phyloP scores from a whole-genome alignment of 805 yeast species.

The Zygosaccharomyces pseudorouxii region DNA sequence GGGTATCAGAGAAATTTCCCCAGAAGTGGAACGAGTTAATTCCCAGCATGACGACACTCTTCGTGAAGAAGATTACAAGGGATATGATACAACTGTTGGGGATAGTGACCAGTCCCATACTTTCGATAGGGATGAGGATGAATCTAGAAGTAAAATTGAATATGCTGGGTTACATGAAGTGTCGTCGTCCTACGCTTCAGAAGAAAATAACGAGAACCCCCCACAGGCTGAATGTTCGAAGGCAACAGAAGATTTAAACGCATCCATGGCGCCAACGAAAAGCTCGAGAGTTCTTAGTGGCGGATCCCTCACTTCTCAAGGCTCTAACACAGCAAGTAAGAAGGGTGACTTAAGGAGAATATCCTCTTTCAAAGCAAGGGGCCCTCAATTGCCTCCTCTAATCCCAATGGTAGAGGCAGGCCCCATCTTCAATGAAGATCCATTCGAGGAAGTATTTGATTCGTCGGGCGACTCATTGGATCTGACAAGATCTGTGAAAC shows the following conservation, averaged over 20 bases:
- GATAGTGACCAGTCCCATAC: neutral
- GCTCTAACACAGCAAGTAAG: neutral
- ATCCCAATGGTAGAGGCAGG: constrained; percentile 17
- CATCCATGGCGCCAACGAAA: neutral
- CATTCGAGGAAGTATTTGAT: constrained; percentile 24
- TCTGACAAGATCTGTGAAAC: constrained; percentile 15
- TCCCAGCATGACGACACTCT: constrained; percentile 9
- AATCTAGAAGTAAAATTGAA: neutral
- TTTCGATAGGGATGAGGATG: neutral
- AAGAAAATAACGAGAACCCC: neutral
- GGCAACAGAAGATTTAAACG: constrained; percentile 2
- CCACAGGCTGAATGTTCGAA: constrained; percentile 1
- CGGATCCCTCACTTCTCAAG: neutral
- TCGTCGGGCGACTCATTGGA: constrained; percentile 26
- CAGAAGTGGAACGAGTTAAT: neutral
- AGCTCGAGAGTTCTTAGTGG: neutral
- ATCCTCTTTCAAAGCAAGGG: neutral
- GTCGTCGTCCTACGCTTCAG: constrained; percentile 2
- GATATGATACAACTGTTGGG: neutral
- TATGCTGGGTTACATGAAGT: constrained; percentile 3
- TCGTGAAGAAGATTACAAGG: constrained; percentile 1
- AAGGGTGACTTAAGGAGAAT: neutral
- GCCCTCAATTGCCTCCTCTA: constrained; percentile 12
- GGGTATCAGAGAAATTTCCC: constrained; percentile 7
- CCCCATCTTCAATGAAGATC: constrained; percentile 24